A percentile compares a stretch with the other conserved stretches of the same genome.
These are phyloP conservation scores for Pyrus bretschneideri DNA, from an alignment of 306 rosid genomes.

Conservation along the genomic window DNA sequence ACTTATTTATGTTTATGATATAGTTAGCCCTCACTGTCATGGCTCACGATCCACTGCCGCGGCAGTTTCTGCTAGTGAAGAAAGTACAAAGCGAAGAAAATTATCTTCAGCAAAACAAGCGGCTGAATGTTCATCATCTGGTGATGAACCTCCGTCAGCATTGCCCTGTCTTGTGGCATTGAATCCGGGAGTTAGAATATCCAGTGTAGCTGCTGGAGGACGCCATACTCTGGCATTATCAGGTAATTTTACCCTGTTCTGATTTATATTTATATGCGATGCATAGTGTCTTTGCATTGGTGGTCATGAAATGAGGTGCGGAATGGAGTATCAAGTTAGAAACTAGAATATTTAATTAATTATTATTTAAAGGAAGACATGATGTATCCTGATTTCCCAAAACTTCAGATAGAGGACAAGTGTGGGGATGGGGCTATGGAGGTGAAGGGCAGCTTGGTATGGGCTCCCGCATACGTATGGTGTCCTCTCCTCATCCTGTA, in stretches of 20 bases:
- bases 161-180: conserved; percentile 80
- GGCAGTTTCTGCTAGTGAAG: conserved; percentile 52
- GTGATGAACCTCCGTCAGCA: conserved; percentile 72
- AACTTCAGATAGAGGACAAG: conserved; percentile 85
- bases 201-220: conserved; percentile 88
- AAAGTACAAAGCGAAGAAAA: conserved; percentile 76
- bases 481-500: conserved; percentile 84
- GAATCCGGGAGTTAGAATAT: conserved; percentile 70
- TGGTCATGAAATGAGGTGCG: conserved; percentile 1
- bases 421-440: conserved; percentile 99
- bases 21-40: conserved; percentile 67
- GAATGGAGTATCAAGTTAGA: conserved; percentile 8
- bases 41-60: conserved; percentile 52
- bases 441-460: conserved; percentile 99
- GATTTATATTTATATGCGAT: conserved; percentile 7
- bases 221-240: conserved; percentile 86
- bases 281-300: conserved; percentile 7
- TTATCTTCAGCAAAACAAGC: conserved; percentile 61
- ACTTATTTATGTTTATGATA: conserved; percentile 31
- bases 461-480: conserved; percentile 91
- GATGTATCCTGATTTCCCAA: conserved; percentile 29
- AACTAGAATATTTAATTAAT: conserved; percentile 19
- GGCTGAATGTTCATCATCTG: conserved; percentile 66
- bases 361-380: conserved; percentile 12
- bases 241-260: conserved; percentile 34